Conservation (phyloP, 225 moss, liverwort and hornwort genomes). For the Anthoceros angustus region DNA sequence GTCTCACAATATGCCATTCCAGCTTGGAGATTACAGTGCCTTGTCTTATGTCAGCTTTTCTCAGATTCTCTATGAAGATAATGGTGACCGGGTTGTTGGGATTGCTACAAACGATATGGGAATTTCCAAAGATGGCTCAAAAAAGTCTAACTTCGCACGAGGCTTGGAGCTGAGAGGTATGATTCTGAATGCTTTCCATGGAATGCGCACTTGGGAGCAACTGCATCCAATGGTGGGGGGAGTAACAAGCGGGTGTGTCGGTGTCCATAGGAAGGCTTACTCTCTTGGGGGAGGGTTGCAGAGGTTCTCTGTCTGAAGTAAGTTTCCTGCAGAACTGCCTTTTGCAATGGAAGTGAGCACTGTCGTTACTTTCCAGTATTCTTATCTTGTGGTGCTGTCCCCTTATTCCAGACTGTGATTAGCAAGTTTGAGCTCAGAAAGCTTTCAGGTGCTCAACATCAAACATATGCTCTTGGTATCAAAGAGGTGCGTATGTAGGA, state of each 20-base stretch:
- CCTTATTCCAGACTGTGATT: constrained; percentile 34
- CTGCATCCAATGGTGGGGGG: too few relatives aligned
- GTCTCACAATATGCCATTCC: background rate
- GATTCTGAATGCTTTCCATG: background rate
- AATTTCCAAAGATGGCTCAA: constrained; percentile 53
- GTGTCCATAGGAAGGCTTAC: constrained; percentile 45
- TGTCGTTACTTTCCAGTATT: background rate
- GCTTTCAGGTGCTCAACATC: constrained; percentile 57
- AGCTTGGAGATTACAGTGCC: background rate
- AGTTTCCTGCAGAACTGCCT: background rate
- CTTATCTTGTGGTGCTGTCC: background rate
- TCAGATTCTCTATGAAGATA: constrained; percentile 42
- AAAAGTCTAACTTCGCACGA: constrained; percentile 47
- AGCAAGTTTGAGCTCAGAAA: constrained; percentile 54
- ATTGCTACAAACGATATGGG: constrained; percentile 79
- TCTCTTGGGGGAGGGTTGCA: constrained; percentile 66
- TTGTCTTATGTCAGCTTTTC: background rate
- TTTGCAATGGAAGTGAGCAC: background rate
- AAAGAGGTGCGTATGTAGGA: constrained; percentile 46
- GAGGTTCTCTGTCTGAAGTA: constrained; percentile 71
- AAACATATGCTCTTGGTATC: constrained; percentile 72
- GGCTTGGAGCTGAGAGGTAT: constrained; percentile 68
- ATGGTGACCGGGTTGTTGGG: constrained; percentile 39
- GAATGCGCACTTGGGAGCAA: too few relatives aligned
- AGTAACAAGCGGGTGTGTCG: background rate